phyloP scores from a whole-genome alignment of 2,329 filamentous ascomycete genomes.

The Ophiognomonia clavigignenti-juglandacearum region DNA sequence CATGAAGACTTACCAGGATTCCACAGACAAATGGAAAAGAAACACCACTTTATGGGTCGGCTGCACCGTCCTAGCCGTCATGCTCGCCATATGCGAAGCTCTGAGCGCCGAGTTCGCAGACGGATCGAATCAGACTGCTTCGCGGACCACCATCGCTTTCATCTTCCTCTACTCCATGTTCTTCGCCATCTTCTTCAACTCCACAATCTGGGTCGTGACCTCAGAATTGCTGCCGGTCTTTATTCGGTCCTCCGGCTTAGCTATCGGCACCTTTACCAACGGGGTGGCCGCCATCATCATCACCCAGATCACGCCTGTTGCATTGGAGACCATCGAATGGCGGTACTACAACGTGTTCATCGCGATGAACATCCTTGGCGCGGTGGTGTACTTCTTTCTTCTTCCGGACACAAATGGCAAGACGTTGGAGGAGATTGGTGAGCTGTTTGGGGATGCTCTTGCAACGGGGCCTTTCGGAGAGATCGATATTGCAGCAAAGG shows the following conservation, averaged over 20 bases:
- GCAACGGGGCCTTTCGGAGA: conserved; percentile 5
- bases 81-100: conserved; percentile 19
- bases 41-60: conserved; percentile 14
- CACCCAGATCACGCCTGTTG: conserved; percentile 22
- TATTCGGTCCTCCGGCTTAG: conserved; percentile 56
- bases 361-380: conserved; percentile 25
- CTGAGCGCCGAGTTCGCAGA: conserved; percentile 19
- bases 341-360: conserved; percentile 30
- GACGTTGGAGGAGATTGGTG: conserved; percentile 28
- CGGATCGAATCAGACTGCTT: conserved; percentile 18
- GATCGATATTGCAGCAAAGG: too few species aligned
- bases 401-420: conserved; percentile 30
- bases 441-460: conserved; percentile 26
- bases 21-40: conserved; percentile 2
- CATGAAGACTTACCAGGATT: too few species aligned
- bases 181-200: conserved; percentile 30
- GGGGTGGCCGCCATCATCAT: conserved; percentile 28
- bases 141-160: conserved; percentile 24
- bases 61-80: conserved; percentile 16
- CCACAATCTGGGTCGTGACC: conserved; percentile 27
- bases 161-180: conserved; percentile 27
- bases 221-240: conserved; percentile 41
- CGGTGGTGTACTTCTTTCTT: conserved; percentile 27
- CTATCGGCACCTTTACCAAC: conserved; percentile 34
- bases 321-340: conserved; percentile 25